A percentile compares a stretch with the other conserved stretches of the same genome.
These are phyloP conservation scores for Capsaspora owczarzaki DNA, from an alignment of 78 protist genomes.

Conservation along the genomic window DNA sequence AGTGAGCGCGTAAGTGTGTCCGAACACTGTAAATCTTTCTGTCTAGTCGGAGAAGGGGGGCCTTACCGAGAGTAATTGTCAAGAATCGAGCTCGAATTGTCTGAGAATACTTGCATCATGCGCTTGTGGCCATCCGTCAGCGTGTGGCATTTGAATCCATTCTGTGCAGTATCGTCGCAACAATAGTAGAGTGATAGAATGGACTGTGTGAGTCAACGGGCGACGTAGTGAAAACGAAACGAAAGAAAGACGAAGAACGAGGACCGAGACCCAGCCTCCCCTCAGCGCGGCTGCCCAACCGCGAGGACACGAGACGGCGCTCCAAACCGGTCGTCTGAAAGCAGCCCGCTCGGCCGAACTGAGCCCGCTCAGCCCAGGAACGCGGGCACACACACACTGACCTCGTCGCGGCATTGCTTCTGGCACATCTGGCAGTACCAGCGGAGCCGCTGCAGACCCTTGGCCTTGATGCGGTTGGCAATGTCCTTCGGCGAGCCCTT, in stretches of 20 bases:
- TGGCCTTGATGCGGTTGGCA: not conserved
- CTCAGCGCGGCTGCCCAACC: not conserved
- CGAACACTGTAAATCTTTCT: no score
- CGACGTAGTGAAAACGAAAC: no score
- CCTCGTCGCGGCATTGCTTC: constrained; percentile 58
- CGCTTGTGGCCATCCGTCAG: not conserved
- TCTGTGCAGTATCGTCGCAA: not conserved
- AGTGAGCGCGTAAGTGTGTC: no score
- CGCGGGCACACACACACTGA: not conserved
- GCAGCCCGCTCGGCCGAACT: not conserved
- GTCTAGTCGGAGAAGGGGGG: no score
- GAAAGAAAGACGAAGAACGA: not conserved
- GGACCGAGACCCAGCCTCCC: not conserved
- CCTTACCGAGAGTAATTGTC: not conserved
- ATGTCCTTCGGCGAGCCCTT: not conserved
- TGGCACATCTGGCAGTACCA: constrained; percentile 67
- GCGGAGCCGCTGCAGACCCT: constrained; percentile 56
- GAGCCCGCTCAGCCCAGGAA: not conserved
- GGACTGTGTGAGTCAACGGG: no score
- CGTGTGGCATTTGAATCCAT: not conserved
- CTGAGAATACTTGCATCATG: not conserved
- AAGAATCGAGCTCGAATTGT: not conserved
- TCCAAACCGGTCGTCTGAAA: no score
- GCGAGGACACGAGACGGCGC: not conserved
- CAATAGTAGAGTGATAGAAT: no score